phyloP scores from a whole-genome alignment of 1,284 basidiomycete species.

The Ganoderma meredithae region DNA sequence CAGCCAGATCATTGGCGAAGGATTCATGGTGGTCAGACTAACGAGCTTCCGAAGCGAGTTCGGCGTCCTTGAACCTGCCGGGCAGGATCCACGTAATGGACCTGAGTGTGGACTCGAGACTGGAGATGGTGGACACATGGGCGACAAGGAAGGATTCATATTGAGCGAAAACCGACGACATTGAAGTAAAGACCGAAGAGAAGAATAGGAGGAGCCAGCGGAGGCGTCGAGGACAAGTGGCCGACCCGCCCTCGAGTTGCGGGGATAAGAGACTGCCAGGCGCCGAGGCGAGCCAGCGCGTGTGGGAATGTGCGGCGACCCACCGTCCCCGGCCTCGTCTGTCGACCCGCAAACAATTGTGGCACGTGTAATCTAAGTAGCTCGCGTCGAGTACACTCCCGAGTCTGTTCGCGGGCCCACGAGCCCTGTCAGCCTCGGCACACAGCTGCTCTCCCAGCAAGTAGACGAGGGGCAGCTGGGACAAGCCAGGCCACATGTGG shows the following conservation, averaged over 20 bases:
- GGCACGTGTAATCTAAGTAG: constrained; percentile 12
- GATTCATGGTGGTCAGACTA: constrained; percentile 49
- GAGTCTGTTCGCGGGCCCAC: neutral
- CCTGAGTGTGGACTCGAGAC: constrained; percentile 87
- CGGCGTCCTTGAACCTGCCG: constrained; percentile 96
- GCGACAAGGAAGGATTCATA: constrained; percentile 87
- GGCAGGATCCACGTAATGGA: constrained; percentile 95
- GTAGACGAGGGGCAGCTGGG: too few species aligned
- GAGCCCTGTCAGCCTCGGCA: too few species aligned
- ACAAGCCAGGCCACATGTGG: constrained; percentile 6
- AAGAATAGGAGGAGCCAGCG: constrained; percentile 28
- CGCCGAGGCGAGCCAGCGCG: constrained; percentile 15
- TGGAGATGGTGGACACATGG: constrained; percentile 86
- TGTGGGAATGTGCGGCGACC: constrained; percentile 29
- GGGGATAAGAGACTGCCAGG: constrained; percentile 20
- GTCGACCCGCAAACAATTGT: neutral
- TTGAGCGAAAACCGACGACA: constrained; percentile 59
- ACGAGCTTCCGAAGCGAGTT: constrained; percentile 92
- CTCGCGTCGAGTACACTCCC: neutral
- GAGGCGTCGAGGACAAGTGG: constrained; percentile 23
- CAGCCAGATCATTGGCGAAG: constrained; percentile 15
- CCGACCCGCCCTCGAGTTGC: constrained; percentile 35
- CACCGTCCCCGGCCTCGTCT: constrained; percentile 17
- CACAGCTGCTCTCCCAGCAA: neutral
- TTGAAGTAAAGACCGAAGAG: constrained; percentile 39